These are phyloP conservation scores for Clavispora phyllophila DNA, from an alignment of 805 yeast genomes.

Conservation along the genomic window DNA sequence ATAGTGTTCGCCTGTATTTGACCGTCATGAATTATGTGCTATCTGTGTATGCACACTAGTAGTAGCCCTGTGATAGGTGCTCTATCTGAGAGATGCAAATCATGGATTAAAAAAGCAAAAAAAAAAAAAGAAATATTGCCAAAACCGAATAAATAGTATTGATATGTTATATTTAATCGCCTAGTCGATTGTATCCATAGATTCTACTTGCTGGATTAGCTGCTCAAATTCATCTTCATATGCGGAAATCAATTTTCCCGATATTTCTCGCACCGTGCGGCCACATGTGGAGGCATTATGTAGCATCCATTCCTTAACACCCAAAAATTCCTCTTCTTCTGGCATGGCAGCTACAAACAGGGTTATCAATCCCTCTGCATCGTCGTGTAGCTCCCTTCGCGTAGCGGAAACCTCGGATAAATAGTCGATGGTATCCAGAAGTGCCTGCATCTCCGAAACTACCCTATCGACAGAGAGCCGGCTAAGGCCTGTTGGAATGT, in stretches of 20 bases:
- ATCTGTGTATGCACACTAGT: background rate
- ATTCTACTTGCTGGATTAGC: conserved; percentile 42
- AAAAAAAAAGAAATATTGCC: no score
- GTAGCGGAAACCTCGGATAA: conserved; percentile 30
- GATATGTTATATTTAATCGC: background rate
- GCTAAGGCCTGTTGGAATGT: background rate
- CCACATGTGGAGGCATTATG: conserved; percentile 53
- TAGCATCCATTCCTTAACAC: conserved; percentile 65
- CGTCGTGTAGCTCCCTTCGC: conserved; percentile 47
- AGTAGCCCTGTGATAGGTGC: background rate
- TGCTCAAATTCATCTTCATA: conserved; percentile 45
- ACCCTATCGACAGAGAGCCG: conserved; percentile 3
- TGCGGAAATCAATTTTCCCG: conserved; percentile 42
- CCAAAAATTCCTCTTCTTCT: conserved; percentile 60
- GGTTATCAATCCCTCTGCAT: conserved; percentile 60
- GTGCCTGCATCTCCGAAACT: conserved; percentile 9
- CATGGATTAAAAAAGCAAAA: no score
- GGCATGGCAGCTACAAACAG: conserved; percentile 67
- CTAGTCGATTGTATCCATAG: conserved; percentile 18
- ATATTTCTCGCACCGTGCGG: conserved; percentile 40
- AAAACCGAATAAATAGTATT: no score
- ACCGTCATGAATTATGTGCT: background rate
- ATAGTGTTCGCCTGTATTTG: background rate
- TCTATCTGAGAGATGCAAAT: background rate
- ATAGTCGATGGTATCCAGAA: conserved; percentile 33